Evolutionary conservation across 306 rosid species (phyloP), one percentile per base, ranked within the genome.

Genomic region (Rubus parviflorus): DNA sequence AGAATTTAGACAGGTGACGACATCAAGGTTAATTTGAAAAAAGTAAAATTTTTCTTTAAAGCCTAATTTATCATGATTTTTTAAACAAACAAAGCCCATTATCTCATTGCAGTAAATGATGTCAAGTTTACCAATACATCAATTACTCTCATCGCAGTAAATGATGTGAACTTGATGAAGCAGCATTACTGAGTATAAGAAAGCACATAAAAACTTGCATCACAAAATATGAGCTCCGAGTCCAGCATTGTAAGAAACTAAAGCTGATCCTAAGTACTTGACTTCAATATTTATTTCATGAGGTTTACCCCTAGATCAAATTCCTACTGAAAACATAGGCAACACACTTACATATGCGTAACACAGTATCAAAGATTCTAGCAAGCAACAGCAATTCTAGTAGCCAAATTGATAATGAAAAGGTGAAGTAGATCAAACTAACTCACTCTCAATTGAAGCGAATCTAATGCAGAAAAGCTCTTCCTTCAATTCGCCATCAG

Each of bases 401-500:
- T 0, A 5, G 8, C 1, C 61, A 2, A 11, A 72, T 0, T 35
- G 4, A 53, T 70, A 22, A 30, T n/a, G 3, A 52, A 8, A 23
- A 45, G 12, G 25, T 42, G 8, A 23, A 74, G 1, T 8, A 15
- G 42, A 68, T 40, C 49, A 54, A 74, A 0, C 1, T 17, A 19
- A 80, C 99, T 87, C 80, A 96, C 99, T 93, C 76, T 96, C 99
- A 85, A 96, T 84, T 0, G 99, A 89, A 23, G 97, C 88, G 61
- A 96, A 96, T 79, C 99, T 87, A 79, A 96, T 96, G 76, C 98
- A 96, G 90, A 96, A 96, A 75, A 96, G 96, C 79, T 96, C 99
- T 49, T 89, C 90, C 86, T 92, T 96, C 80, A 92, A 89, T 89
- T 96, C 96, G 25, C 99, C 99, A 74, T 92, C 98, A 41, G 99